Conservation (phyloP, 306 rosid species). For the Trichosanthes cucumerina region DNA sequence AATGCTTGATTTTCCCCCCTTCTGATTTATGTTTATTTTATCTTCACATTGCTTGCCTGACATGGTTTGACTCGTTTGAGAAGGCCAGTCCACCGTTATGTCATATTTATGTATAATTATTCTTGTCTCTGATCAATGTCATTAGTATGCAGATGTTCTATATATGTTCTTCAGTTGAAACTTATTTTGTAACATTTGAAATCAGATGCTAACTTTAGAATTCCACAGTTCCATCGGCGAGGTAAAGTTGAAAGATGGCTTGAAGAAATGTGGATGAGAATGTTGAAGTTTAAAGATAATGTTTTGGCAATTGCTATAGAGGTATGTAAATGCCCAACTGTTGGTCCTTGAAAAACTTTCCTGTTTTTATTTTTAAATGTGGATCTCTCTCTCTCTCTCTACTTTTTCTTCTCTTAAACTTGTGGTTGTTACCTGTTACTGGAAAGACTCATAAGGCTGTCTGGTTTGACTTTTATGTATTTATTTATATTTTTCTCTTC, state of each 20-base stretch:
- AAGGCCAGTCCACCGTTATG: not conserved
- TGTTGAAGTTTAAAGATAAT: conserved; percentile 79
- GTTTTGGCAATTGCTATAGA: conserved; percentile 62
- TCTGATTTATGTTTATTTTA: not conserved
- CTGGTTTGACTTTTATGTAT: not conserved
- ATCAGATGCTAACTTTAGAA: conserved; percentile 13
- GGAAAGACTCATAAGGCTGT: not conserved
- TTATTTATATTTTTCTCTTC: not conserved
- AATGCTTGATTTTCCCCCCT: not conserved
- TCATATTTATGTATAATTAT: not conserved
- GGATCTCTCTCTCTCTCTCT: not conserved
- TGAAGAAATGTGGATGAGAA: conserved; percentile 92
- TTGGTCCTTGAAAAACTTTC: conserved; percentile 13
- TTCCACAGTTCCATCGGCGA: conserved; percentile 51
- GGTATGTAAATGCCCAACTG: conserved; percentile 31
- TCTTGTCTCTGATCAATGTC: not conserved
- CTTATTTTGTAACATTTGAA: not conserved
- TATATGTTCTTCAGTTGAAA: not conserved
- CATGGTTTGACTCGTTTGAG: not conserved
- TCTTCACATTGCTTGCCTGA: not conserved
- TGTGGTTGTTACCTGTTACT: not conserved
- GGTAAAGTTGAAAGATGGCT: conserved; percentile 96
- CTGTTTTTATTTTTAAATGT: not conserved
- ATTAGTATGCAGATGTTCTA: not conserved
- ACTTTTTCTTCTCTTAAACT: not conserved